Evolutionary conservation across 805 yeast species (phyloP).

Genomic region (Danielia oregonensis): DNA sequence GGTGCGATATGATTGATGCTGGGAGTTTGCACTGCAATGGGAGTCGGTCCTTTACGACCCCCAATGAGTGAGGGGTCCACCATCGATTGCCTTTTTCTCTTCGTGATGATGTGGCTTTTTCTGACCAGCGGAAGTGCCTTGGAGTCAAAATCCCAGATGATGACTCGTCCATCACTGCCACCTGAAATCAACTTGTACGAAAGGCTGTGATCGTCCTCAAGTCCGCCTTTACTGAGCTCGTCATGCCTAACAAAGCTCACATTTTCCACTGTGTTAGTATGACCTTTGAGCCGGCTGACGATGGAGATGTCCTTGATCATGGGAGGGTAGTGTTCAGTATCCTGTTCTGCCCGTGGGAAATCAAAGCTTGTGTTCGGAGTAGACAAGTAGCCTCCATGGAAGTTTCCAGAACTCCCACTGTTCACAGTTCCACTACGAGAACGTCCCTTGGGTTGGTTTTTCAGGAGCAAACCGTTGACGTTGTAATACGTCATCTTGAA

Average conservation of each 20-base stretch:
- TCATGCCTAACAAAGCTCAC: conserved; percentile 26
- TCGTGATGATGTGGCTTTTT: conserved; percentile 12
- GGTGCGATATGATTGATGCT: background rate
- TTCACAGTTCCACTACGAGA: conserved; percentile 40
- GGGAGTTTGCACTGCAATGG: background rate
- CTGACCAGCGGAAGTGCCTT: conserved; percentile 38
- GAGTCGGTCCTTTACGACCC: background rate
- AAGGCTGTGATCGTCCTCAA: conserved; percentile 1
- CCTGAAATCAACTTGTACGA: conserved; percentile 34
- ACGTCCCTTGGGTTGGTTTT: conserved; percentile 15
- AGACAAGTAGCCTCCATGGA: conserved; percentile 18
- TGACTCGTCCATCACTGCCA: conserved; percentile 38
- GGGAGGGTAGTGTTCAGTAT: conserved; percentile 25
- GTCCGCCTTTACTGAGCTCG: conserved; percentile 1
- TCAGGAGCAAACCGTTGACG: conserved; percentile 29
- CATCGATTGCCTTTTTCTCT: background rate
- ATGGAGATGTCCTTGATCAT: conserved; percentile 34
- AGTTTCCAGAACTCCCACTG: conserved; percentile 20
- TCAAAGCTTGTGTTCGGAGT: conserved; percentile 25
- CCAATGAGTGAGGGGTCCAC: background rate
- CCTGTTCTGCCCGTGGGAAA: conserved; percentile 12
- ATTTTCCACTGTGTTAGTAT: conserved; percentile 31
- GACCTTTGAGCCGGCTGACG: conserved; percentile 37
- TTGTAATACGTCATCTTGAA: conserved; percentile 40
- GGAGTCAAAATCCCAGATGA: conserved; percentile 44